Conservation (phyloP, 495 filamentous ascomycete species). For the Aspergillus bertholletiae region DNA sequence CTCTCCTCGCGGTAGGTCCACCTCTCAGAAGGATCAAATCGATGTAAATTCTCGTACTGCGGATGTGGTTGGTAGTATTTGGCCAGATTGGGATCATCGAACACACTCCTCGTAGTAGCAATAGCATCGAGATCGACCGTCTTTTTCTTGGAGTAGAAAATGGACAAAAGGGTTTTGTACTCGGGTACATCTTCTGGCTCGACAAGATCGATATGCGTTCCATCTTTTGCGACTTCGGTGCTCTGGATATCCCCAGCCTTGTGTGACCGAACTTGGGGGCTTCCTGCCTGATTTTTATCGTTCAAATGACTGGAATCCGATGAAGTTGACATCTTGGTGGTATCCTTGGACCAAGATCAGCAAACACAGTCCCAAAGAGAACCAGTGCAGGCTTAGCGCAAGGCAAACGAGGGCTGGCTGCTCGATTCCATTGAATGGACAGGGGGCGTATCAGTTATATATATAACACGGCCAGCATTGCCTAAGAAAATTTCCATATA, state of each 20-base stretch:
- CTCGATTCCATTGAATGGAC: neutral
- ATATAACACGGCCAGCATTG: neutral
- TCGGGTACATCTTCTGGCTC: conserved; percentile 9
- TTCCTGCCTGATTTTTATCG: neutral
- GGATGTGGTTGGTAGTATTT: conserved; percentile 45
- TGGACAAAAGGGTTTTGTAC: conserved; percentile 8
- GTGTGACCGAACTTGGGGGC: neutral
- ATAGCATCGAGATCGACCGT: conserved; percentile 44
- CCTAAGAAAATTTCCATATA: too few relatives aligned
- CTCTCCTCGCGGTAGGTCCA: conserved; percentile 49
- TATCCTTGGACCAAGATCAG: neutral
- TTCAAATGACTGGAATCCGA: neutral
- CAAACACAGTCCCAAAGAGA: neutral
- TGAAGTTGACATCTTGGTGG: neutral
- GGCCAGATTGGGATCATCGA: conserved; percentile 43
- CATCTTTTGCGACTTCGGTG: conserved; percentile 8
- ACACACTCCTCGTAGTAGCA: conserved; percentile 49
- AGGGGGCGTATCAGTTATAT: neutral
- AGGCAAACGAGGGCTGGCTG: neutral
- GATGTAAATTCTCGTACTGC: conserved; percentile 49
- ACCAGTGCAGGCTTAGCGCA: neutral
- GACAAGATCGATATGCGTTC: conserved; percentile 1
- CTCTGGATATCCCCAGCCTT: neutral
- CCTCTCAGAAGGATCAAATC: conserved; percentile 45
- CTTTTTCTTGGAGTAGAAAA: conserved; percentile 7